Evolutionary conservation across 768 basidiomycete species (phyloP).

Genomic region (Suillus weaverae): DNA sequence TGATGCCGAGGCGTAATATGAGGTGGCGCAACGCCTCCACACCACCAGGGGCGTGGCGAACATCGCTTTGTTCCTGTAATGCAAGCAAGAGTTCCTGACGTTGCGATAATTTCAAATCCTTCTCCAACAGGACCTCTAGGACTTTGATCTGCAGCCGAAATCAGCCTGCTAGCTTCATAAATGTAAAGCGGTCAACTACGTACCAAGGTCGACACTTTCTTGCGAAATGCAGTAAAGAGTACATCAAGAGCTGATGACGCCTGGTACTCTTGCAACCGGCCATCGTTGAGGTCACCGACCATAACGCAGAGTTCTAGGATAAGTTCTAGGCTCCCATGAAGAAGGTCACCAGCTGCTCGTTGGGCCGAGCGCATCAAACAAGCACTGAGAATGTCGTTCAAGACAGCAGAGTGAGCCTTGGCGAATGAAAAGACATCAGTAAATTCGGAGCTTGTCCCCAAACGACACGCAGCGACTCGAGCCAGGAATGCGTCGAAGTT

Average conservation of each 20-base stretch:
- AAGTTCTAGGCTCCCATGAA: constrained; percentile 61
- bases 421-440: constrained; percentile 76
- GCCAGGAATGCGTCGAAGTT: constrained; percentile 72
- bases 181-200: constrained; percentile 23
- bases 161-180: neutral
- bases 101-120: constrained; percentile 31
- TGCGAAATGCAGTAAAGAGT: constrained; percentile 52
- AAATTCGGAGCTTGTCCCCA: constrained; percentile 35
- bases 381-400: constrained; percentile 76
- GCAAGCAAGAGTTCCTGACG: constrained; percentile 23
- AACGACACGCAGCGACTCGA: constrained; percentile 32
- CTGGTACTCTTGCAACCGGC: constrained; percentile 59
- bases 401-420: constrained; percentile 59
- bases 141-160: constrained; percentile 48
- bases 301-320: constrained; percentile 69
- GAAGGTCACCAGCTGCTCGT: constrained; percentile 59
- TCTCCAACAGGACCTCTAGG: constrained; percentile 58
- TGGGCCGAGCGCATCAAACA: constrained; percentile 74
- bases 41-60: constrained; percentile 47
- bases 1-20: constrained; percentile 51
- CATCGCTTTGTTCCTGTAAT: constrained; percentile 27
- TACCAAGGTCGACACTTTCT: constrained; percentile 60
- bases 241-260: constrained; percentile 59
- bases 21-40: constrained; percentile 55
- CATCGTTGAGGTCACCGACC: constrained; percentile 57